Base-by-base conservation (phyloP, 176 grass and related monocot genomes). In the Alopecurus myosuroides region DNA sequence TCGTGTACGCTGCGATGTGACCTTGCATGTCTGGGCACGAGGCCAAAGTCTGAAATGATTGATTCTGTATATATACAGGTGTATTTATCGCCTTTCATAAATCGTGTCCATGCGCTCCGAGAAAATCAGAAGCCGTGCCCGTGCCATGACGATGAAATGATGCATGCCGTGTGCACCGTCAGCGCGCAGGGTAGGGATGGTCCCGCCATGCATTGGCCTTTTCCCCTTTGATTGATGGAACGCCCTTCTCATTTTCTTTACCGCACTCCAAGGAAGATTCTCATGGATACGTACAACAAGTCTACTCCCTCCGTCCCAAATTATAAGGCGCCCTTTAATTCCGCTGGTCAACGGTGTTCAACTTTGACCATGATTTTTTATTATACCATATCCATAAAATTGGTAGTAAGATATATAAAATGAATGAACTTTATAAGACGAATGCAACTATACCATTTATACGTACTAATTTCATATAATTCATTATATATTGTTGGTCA, bases 201-300 rank as follows among this genome's bases (percentile, higher is more conserved):
- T 48, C 80, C 74, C n/a, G 28, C 39, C 86, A 77, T 81, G 62
- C 60, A 50, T 33, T 85, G 25, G 51, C 68, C 40, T n/a, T 85
- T 82, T 26, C 7, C 40, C 5, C 9, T 17, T 60, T 80, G 75
- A 53, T 75, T 81, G 70, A 89, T 81, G 77, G 82, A 81, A n/a
- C 46, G 61, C 71, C 78, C 33, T 60, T 9, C 41, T 81, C 50
- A 42, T 78, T 80, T 85, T 85, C 9, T 71, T 55, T 65, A 29
- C 44, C 83, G n/a, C 88, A 35, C 61, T 76, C 31, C 51, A 6
- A 78, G 51, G 63, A 82, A 90, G 78, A 86, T 89, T 86, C 78
- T 15, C 33, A 10, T 12, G 58, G 46, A 35, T 65, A 49, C 2
- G 2, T 17, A 35, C 34, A 4, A 46, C 4, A n/a, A 5, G 15